Percentiles rank a stretch among this genome's conserved stretches.
Conservation (phyloP, 1,139 yeast genomes). For the Ogataea hybrid region DNA sequence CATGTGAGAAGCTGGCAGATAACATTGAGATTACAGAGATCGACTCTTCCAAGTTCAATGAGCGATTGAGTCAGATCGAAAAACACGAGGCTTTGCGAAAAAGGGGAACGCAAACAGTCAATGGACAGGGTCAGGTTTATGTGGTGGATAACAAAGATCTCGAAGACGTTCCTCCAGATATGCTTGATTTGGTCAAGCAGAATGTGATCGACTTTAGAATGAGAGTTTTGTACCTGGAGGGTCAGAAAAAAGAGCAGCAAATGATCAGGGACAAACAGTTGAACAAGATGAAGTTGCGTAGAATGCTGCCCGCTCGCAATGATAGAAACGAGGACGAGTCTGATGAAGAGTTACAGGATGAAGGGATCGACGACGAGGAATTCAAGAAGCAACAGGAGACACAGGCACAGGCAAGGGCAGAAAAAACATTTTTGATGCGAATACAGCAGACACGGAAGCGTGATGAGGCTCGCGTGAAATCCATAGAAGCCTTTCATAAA, state of each 20-base stretch:
- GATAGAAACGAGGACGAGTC: constrained; percentile 25
- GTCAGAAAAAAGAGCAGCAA: constrained; percentile 52
- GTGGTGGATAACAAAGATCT: constrained; percentile 60
- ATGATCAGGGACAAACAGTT: constrained; percentile 49
- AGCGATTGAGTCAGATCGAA: constrained; percentile 2
- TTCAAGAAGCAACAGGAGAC: constrained; percentile 24
- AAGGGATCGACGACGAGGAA: constrained; percentile 15
- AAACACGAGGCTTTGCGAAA: not conserved
- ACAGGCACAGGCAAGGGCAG: constrained; percentile 27
- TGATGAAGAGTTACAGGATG: constrained; percentile 18
- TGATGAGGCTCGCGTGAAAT: constrained; percentile 24
- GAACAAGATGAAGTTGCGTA: constrained; percentile 49
- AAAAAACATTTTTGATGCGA: constrained; percentile 20
- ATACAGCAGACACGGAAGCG: constrained; percentile 18
- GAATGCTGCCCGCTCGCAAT: constrained; percentile 38
- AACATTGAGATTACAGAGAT: constrained; percentile 2
- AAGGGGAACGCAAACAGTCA: not conserved
- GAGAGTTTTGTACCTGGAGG: constrained; percentile 56
- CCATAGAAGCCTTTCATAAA: constrained; percentile 24
- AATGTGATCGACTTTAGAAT: constrained; percentile 65
- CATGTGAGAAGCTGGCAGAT: constrained; percentile 13
- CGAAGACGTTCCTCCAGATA: constrained; percentile 60
- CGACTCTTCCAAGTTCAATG: not conserved
- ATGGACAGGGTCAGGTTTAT: constrained; percentile 36
- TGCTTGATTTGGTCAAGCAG: constrained; percentile 54